Percentiles rank a stretch among this genome's conserved stretches.
phyloP scores from a whole-genome alignment of 129 eudicot genomes.

The Tanacetum coccineum region DNA sequence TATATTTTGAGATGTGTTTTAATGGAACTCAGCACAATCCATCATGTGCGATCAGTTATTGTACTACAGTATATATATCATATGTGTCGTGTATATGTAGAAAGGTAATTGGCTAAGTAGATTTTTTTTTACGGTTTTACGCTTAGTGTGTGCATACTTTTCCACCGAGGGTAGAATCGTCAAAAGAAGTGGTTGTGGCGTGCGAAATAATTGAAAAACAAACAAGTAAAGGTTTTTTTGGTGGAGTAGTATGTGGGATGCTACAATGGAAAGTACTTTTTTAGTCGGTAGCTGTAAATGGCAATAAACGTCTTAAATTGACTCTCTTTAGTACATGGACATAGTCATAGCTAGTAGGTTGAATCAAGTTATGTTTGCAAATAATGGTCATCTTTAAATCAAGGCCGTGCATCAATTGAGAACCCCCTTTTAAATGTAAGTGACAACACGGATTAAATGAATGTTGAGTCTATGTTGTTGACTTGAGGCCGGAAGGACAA shows the following conservation, averaged over 20 bases:
- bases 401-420: slow-evolving; percentile 9
- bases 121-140: background rate
- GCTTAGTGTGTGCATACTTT: too few species aligned
- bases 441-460: background rate
- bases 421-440: slow-evolving; percentile 1
- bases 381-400: background rate
- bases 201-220: background rate
- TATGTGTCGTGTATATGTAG: background rate
- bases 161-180: too few species aligned
- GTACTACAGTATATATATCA: background rate
- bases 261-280: slow-evolving; percentile 15
- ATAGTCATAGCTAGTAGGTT: slow-evolving; percentile 12
- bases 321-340: slow-evolving; percentile 8
- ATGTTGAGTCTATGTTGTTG: background rate
- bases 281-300: background rate
- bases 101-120: too few species aligned
- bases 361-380: slow-evolving; percentile 20
- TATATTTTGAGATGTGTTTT: slow-evolving; percentile 8
- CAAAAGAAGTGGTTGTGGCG: too few species aligned
- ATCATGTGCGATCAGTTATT: slow-evolving; percentile 3
- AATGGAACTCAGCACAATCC: slow-evolving; percentile 9
- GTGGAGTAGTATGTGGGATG: slow-evolving; percentile 5
- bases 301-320: background rate
- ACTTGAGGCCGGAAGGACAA: slow-evolving; percentile 7
- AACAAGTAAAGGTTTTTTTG: background rate